Base-by-base conservation (phyloP, 169 alveolate genomes). In the Theileria parva region DNA sequence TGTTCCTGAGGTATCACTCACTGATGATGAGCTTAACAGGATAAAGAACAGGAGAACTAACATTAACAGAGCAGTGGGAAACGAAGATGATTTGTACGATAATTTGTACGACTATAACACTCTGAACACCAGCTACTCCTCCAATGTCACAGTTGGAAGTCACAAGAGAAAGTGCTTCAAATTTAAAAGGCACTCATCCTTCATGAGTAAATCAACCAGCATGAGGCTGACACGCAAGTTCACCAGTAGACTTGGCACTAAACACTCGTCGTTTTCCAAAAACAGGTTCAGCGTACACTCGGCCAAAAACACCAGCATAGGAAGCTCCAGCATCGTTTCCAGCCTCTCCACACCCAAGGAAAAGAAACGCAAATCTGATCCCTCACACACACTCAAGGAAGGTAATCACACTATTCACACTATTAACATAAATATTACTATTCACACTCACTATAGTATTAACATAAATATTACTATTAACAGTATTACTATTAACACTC, bases 31-130 rank as follows among this genome's bases (percentile, higher is more conserved):
- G 8, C 11, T 57, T 19, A 25, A 57, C 37, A 19, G 66, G 37
- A 57, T 57, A 57, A 57, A 25, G 66, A 57, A 57, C 27, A 19
- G 66, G 66, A 57, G 66, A 57, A 57, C 32, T 4, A 57, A 57
- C 66, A 57, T 57, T 2, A 57, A 57, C 66, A 57, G 66, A 25
- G 66, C 66, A 19, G 66, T 57, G 1, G 66, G 66, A 19, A 57
- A 57, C 66, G 66, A 57, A n/a, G 66, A 57, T 19, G 66, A 57
- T 25, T 19, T 21, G 66, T 19, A 21, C 37, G 66, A 19, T 19
- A 57, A 25, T 57, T 57, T 57, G 17, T 44, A 44, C 66, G 66
- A 19, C 8, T 57, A 57, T 32, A 25, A 57, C 37, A 19, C 66
- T 25, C 28, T 57, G 21, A 21, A 57, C 66, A 57, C 66, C 37